Evolutionary conservation across 192 early-diverging fungal species (phyloP), one percentile per base, ranked within the genome.

Genomic region (Mortierella claussenii): DNA sequence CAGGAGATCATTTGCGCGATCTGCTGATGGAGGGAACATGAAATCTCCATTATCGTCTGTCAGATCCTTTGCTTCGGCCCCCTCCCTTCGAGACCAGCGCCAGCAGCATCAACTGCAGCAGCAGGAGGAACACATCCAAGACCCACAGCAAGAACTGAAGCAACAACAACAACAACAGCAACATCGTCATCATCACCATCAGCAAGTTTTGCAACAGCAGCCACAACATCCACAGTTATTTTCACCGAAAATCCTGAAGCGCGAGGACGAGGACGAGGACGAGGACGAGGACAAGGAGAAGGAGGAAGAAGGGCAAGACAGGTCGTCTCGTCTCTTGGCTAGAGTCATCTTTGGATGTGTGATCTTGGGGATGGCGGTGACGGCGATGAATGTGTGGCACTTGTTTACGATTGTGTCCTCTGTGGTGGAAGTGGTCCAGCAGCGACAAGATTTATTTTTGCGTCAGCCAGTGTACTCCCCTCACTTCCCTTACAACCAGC

Each of bases 331-430:
- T 30, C 2, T 48, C 10, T 45, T 51, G 5, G 55, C 60, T 6
- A 57, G 32, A 30, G 40, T 47, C 24, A 33, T 56, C 4, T 57
- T 71, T 33, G 37, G 17, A 0, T 49, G 55, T 23, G 51, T 71
- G 31, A 40, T 58, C 11, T 20, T 71, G 51, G 69, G 60, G 15
- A 48, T 71, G 53, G 47, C 36, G 7, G 53, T 58, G 24, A 63
- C 69, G 10, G 60, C 53, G 11, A 3, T 71, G 36, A 71, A 71
- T 28, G 52, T 63, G 18, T 71, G 69, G 69, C 54, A 71, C 6
- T 17, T 71, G 20, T 57, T 57, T 30, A 27, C 26, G 13, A 49
- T 51, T 12, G 53, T 71, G 11, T 57, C 46, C 1, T 63, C 69
- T 1, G 30, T 71, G 30, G 69, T 71, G 2, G 60, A 63, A 28